These are phyloP conservation scores for Gossypium lobatum DNA, from an alignment of 441 rosid genomes.

Conservation along the genomic window DNA sequence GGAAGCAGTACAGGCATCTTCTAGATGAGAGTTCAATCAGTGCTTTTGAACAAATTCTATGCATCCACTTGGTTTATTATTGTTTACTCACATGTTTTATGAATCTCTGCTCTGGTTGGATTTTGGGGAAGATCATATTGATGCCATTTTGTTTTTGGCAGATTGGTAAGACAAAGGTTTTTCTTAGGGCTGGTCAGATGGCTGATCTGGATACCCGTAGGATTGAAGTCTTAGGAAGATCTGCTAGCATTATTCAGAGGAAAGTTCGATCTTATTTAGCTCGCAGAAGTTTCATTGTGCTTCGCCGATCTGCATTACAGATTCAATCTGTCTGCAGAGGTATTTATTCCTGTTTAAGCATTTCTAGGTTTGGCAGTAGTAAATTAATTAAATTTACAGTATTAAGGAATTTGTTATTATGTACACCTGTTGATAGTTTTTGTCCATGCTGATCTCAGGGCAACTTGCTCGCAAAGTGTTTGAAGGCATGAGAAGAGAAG, in stretches of 20 bases:
- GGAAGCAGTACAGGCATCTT: background rate
- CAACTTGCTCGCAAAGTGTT: slow-evolving; percentile 63
- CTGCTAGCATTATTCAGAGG: slow-evolving; percentile 93
- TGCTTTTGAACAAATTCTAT: background rate
- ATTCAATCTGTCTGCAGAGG: slow-evolving; percentile 94
- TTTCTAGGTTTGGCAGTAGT: background rate
- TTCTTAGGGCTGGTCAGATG: slow-evolving; percentile 99
- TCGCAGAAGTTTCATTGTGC: slow-evolving; percentile 60
- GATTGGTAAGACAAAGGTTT: slow-evolving; percentile 97
- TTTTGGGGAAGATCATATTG: slow-evolving; percentile 7
- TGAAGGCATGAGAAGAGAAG: slow-evolving; percentile 71
- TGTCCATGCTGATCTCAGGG: slow-evolving; percentile 41
- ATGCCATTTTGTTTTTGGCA: slow-evolving; percentile 29
- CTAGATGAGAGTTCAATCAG: background rate
- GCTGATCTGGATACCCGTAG: slow-evolving; percentile 93
- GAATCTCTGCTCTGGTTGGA: background rate
- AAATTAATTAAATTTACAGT: background rate
- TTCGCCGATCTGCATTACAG: slow-evolving; percentile 55
- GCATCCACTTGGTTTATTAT: background rate
- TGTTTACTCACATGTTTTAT: background rate
- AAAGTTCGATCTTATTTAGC: slow-evolving; percentile 86
- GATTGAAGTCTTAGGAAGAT: slow-evolving; percentile 92
- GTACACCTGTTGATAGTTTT: background rate
- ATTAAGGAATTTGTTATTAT: slow-evolving; percentile 1
- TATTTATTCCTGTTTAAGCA: slow-evolving; percentile 19